phyloP scores from a whole-genome alignment of 306 rosid species.

The Lathyrus oleraceus region DNA sequence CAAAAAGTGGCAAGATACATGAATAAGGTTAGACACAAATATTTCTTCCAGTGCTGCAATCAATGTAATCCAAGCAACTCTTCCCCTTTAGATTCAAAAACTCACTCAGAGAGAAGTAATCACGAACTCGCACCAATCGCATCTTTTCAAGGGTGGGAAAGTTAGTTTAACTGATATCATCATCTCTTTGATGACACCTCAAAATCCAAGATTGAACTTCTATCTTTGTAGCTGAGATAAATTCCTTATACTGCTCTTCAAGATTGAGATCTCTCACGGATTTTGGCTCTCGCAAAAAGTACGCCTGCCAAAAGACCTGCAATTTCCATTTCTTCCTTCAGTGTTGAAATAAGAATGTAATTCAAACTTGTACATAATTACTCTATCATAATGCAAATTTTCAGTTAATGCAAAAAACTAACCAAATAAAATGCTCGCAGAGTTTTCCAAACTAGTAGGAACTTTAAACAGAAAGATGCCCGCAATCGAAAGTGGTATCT shows the following conservation, averaged over 20 bases:
- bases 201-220: constrained; percentile 28
- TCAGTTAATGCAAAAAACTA: constrained; percentile 37
- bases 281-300: constrained; percentile 91
- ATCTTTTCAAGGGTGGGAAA: constrained; percentile 1
- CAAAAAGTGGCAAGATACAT: constrained; percentile 28
- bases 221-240: constrained; percentile 25
- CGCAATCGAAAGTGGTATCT: constrained; percentile 93
- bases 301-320: constrained; percentile 96
- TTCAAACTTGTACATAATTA: constrained; percentile 13
- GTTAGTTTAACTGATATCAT: constrained; percentile 1
- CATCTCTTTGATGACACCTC: constrained; percentile 16
- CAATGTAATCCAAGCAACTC: constrained; percentile 22
- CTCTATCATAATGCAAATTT: neutral
- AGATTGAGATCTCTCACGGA: constrained; percentile 68
- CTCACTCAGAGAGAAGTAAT: constrained; percentile 21
- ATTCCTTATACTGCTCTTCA: constrained; percentile 30
- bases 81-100: constrained; percentile 25
- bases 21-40: constrained; percentile 3
- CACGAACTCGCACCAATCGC: constrained; percentile 26
- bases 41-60: neutral
- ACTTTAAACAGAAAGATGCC: constrained; percentile 90
- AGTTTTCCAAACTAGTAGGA: constrained; percentile 93
- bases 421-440: constrained; percentile 92
- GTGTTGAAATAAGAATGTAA: constrained; percentile 26
- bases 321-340: constrained; percentile 33